Evolutionary conservation across 352 stramenopile genomes (phyloP).

Genomic region (Saprolegnia diclina): DNA sequence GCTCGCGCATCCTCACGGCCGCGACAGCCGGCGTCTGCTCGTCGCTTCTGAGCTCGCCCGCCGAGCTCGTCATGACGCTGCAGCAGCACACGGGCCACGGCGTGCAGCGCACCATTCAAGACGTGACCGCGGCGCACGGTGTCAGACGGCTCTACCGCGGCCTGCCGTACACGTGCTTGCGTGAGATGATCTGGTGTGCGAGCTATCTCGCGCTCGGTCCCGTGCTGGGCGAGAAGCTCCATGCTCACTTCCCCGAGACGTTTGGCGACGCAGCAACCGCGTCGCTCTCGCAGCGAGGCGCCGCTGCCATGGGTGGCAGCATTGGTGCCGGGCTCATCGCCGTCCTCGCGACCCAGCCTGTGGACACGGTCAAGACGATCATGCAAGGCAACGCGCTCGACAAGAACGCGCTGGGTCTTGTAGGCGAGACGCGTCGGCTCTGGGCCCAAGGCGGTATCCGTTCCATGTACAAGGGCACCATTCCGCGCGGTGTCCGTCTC

Average conservation of each 20-base stretch:
- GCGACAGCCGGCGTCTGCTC: conserved; percentile 58
- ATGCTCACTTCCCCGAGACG: conserved; percentile 42
- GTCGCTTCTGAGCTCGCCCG: conserved; percentile 55
- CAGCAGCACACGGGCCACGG: conserved; percentile 78
- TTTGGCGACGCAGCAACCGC: conserved; percentile 43
- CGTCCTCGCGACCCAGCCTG: conserved; percentile 66
- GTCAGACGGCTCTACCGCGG: conserved; percentile 50
- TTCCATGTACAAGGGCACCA: conserved; percentile 65
- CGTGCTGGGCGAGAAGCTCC: conserved; percentile 61
- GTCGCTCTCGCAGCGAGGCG: background rate
- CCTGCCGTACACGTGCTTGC: conserved; percentile 52
- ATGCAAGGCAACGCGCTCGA: conserved; percentile 79
- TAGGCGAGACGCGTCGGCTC: conserved; percentile 42
- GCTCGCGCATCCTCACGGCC: conserved; percentile 38
- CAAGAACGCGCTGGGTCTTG: conserved; percentile 36
- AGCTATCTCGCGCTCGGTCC: conserved; percentile 75
- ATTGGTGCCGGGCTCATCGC: conserved; percentile 64
- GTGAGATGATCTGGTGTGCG: conserved; percentile 73
- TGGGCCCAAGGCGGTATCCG: conserved; percentile 44
- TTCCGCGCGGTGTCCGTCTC: conserved; percentile 64
- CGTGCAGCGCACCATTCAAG: conserved; percentile 52
- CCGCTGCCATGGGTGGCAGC: conserved; percentile 35
- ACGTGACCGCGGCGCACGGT: conserved; percentile 46
- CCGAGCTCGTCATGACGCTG: conserved; percentile 82
- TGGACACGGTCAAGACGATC: conserved; percentile 82